Conservation (phyloP, 495 filamentous ascomycete species). For the Pseudotulostoma volvatum region DNA sequence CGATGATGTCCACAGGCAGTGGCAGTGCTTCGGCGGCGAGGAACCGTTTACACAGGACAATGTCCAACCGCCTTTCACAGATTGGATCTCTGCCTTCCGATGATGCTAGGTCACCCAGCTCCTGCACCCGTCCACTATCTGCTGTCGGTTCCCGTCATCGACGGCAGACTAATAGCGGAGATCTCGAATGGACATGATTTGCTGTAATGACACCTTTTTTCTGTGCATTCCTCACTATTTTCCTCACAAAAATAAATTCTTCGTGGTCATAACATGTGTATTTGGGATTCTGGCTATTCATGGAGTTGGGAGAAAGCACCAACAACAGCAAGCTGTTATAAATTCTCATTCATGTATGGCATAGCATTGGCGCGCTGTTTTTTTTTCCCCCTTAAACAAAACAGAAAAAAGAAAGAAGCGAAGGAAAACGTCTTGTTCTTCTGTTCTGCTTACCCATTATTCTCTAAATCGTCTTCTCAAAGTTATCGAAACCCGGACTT, state of each 20-base stretch:
- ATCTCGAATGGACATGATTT: constrained; percentile 22
- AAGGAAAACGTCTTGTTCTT: no score
- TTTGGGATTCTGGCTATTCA: neutral
- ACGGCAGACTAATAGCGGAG: constrained; percentile 18
- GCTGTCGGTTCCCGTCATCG: constrained; percentile 25
- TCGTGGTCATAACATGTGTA: neutral
- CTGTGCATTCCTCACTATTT: constrained; percentile 6
- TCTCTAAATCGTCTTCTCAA: constrained; percentile 1
- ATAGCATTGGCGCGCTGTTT: constrained; percentile 11
- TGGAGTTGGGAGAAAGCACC: neutral
- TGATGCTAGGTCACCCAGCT: constrained; percentile 18
- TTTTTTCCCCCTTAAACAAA: constrained; percentile 4
- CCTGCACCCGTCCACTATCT: constrained; percentile 18
- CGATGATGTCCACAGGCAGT: constrained; percentile 18
- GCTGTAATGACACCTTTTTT: constrained; percentile 3
- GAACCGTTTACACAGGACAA: constrained; percentile 26
- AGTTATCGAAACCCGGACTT: neutral
- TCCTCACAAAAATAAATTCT: neutral
- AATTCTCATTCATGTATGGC: constrained; percentile 7
- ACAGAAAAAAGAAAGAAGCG: no score
- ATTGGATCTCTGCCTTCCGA: constrained; percentile 24
- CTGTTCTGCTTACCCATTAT: no score
- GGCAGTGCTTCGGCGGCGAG: constrained; percentile 23
- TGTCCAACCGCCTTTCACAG: constrained; percentile 27
- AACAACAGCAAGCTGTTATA: neutral